phyloP scores from a whole-genome alignment of 306 rosid species.

The Argentina anserina region DNA sequence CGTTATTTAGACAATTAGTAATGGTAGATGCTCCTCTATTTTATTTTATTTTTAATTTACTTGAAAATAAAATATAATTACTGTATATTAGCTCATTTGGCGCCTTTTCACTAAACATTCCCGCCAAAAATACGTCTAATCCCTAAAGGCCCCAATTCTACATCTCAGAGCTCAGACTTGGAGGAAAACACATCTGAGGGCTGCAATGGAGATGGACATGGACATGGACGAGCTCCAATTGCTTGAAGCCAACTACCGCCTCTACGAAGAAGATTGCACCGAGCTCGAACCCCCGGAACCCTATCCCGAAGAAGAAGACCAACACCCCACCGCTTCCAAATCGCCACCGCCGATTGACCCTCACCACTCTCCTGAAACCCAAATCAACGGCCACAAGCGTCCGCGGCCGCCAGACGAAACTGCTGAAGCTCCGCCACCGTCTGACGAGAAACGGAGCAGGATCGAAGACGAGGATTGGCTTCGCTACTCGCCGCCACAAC shows the following conservation, averaged over 20 bases:
- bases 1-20: too few relatives aligned
- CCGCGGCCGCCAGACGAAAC: constrained; percentile 31
- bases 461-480: constrained; percentile 59
- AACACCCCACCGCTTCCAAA: constrained; percentile 1
- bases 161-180: not conserved
- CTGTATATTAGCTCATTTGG: not conserved
- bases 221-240: constrained; percentile 82
- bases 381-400: constrained; percentile 53
- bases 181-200: not conserved
- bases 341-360: constrained; percentile 24
- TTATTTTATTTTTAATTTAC: too few relatives aligned
- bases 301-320: constrained; percentile 27
- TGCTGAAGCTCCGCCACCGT: constrained; percentile 14
- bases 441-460: constrained; percentile 54
- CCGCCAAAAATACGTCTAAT: constrained; percentile 22
- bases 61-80: too few relatives aligned
- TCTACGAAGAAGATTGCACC: constrained; percentile 35
- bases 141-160: not conserved
- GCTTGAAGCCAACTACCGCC: constrained; percentile 57
- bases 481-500: constrained; percentile 46
- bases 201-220: constrained; percentile 39
- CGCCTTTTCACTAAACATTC: not conserved
- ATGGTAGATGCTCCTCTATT: too few relatives aligned
- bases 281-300: constrained; percentile 44
- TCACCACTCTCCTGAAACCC: constrained; percentile 15